Evolutionary conservation across 257 asterid genomes (phyloP).

Genomic region (Paraleonurus japonicus): DNA sequence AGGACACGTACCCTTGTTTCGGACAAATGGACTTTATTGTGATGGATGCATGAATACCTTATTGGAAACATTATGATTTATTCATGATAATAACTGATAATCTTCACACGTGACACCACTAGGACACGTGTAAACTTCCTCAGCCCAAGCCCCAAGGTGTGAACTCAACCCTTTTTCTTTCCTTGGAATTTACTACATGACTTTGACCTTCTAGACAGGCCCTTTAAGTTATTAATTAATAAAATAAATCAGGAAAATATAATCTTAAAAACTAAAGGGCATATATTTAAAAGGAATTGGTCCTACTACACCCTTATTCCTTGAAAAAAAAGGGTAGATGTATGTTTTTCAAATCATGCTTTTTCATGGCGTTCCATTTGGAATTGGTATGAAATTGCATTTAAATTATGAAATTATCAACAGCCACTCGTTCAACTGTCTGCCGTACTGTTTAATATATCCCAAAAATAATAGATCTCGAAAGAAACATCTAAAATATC

Average conservation of each 20-base stretch:
- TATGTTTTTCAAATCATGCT: no score
- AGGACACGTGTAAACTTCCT: conserved; percentile 26
- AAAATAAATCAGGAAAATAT: not conserved
- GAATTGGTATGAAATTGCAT: no score
- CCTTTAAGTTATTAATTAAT: not conserved
- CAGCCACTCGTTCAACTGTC: no score
- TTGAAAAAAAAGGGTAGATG: no score
- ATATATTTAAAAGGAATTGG: no score
- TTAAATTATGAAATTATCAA: no score
- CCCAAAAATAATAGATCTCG: no score
- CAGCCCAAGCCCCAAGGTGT: conserved; percentile 26
- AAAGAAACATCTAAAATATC: no score
- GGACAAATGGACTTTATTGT: not conserved
- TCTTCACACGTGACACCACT: not conserved
- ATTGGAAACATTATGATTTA: not conserved
- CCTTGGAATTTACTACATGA: conserved; percentile 1
- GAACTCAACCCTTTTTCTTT: conserved; percentile 27
- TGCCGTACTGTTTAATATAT: no score
- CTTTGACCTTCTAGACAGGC: conserved; percentile 43
- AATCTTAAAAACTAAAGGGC: no score
- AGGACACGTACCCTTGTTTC: not conserved
- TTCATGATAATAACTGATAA: not conserved
- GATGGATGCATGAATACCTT: not conserved
- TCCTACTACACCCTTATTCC: no score
- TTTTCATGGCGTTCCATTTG: no score